Conservation (phyloP, 2,329 filamentous ascomycete species). For the Aaosphaeria arxii region DNA sequence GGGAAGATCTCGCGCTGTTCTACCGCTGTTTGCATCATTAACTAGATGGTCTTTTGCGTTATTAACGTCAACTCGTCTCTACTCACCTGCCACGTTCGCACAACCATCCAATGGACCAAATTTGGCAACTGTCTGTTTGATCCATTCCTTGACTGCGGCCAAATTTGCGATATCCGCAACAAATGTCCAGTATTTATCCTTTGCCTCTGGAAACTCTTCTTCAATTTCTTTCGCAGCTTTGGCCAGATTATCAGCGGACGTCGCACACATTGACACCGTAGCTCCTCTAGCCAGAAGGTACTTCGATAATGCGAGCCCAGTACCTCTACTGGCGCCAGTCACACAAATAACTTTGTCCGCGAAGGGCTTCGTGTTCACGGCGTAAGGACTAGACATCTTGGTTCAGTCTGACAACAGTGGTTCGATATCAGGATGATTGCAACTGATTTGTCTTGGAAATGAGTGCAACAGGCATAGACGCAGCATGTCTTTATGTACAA, state of each 20-base stretch:
- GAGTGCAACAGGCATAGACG: no score
- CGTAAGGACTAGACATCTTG: no score
- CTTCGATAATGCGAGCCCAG: slow-evolving; percentile 8
- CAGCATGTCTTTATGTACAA: no score
- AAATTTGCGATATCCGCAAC: slow-evolving; percentile 7
- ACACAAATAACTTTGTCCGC: no score
- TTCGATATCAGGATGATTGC: no score
- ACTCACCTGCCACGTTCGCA: slow-evolving; percentile 11
- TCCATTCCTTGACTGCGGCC: slow-evolving; percentile 7
- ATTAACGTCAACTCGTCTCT: background rate
- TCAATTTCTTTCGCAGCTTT: slow-evolving; percentile 8
- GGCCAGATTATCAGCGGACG: slow-evolving; percentile 6
- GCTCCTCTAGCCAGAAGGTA: slow-evolving; percentile 8
- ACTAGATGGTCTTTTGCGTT: background rate
- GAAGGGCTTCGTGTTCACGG: no score
- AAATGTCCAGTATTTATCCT: background rate
- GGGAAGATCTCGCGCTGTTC: slow-evolving; percentile 13
- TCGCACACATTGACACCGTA: slow-evolving; percentile 11
- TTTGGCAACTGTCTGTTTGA: slow-evolving; percentile 7
- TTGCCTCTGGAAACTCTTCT: slow-evolving; percentile 7
- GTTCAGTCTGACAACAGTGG: no score
- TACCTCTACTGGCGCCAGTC: slow-evolving; percentile 10
- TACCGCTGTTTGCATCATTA: slow-evolving; percentile 1
- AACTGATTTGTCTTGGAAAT: no score
- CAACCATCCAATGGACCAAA: slow-evolving; percentile 10